Percentiles rank a stretch among this genome's conserved stretches.
Conservation (phyloP, 495 filamentous ascomycete species). For the Hypoxylon trugodes region DNA sequence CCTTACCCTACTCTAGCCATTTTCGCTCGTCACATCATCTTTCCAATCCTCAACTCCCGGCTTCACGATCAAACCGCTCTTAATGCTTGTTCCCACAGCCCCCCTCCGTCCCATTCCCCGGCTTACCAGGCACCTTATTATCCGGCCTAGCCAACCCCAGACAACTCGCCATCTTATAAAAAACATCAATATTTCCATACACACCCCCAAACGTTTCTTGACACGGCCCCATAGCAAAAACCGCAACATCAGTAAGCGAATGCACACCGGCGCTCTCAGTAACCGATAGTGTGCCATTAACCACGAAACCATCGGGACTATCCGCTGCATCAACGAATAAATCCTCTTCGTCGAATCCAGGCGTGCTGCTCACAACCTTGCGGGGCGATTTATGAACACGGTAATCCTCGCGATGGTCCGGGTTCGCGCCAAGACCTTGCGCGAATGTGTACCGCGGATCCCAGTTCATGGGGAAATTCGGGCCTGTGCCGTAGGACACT, state of each 20-base stretch:
- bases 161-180: slow-evolving; percentile 75
- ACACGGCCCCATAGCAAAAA: slow-evolving; percentile 76
- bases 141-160: slow-evolving; percentile 62
- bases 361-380: slow-evolving; percentile 57
- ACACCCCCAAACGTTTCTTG: slow-evolving; percentile 74
- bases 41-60: not conserved
- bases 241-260: slow-evolving; percentile 77
- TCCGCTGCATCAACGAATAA: slow-evolving; percentile 69
- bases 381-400: slow-evolving; percentile 66
- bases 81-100: slow-evolving; percentile 45
- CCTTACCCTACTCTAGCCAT: no score
- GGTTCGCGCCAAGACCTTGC: slow-evolving; percentile 67
- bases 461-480: slow-evolving; percentile 78
- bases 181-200: slow-evolving; percentile 74
- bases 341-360: slow-evolving; percentile 51
- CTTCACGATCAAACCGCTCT: not conserved
- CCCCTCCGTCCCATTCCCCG: slow-evolving; percentile 55
- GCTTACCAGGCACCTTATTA: slow-evolving; percentile 45
- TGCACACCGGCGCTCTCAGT: slow-evolving; percentile 69
- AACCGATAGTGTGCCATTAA: slow-evolving; percentile 74
- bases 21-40: not conserved
- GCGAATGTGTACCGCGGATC: slow-evolving; percentile 78
- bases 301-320: slow-evolving; percentile 66
- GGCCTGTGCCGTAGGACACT: slow-evolving; percentile 66
- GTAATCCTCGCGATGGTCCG: slow-evolving; percentile 74